Base-by-base conservation (phyloP, 164 flowering plant species). In the Kalanchoe fedtschenkoi region DNA sequence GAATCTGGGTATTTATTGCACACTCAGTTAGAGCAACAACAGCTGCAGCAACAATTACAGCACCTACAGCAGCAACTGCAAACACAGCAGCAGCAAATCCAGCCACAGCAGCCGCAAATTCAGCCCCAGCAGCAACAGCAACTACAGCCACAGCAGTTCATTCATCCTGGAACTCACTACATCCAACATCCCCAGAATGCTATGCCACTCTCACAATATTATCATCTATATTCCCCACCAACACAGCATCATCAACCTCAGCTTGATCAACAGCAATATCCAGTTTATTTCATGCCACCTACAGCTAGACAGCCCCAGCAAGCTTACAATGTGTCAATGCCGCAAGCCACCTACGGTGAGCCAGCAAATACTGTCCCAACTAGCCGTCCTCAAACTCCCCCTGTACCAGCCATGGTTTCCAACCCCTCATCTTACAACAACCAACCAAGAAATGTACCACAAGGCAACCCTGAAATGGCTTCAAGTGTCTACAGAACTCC, bases 201-300 rank as follows among this genome's bases (percentile, higher is more conserved):
- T 0, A 72, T 83, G 34, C 89, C 88, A 41, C 65, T 83, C 4
- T 63, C 88, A 1, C 73, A 86, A 6, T 89, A 80, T 68, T 88
- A 83, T 64, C 85, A 75, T 33, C 71, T 88, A 54, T 85, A 88
- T 65, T 82, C 87, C 79, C 68, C 83, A 79, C 46, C 81, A 69
- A 29, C 83, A 2, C 79, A 68, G 26, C 75, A 65, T 13, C 67
- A 21, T 5, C 67, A 56, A 13, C 61, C 42, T 8, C 83, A 78
- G 62, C 44, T 74, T 13, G 88, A 84, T 42, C 91, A 77, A 51
- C 89, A 79, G 51, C 90, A 79, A 29, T 79, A 77, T 30, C 88
- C 81, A 0, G 67, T 84, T 34, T 91, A 85, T 71, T 83, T 69
- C 62, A 59, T 89, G 21, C 87, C 81, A 51, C 32, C 56, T 24